Evolutionary conservation across 192 early-diverging fungal species (phyloP).

Genomic region (Podila epicladia): DNA sequence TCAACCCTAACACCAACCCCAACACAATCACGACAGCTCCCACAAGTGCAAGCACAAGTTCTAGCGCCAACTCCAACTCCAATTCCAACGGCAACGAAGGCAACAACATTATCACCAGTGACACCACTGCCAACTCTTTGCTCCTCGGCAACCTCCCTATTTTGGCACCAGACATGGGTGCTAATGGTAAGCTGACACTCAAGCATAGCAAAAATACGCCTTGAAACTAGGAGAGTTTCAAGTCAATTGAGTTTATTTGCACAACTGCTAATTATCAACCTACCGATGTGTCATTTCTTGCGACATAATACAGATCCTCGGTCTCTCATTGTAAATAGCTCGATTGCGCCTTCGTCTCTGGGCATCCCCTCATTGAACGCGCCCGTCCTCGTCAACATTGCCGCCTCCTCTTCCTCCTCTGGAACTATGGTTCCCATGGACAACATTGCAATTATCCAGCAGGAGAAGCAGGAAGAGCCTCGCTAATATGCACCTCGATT

Average conservation of each 20-base stretch:
- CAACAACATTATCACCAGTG: background rate
- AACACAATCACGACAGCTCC: background rate
- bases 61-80: background rate
- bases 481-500: too few relatives aligned
- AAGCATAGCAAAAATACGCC: too few relatives aligned
- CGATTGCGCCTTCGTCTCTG: conserved; percentile 1
- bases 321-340: conserved; percentile 31
- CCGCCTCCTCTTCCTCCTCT: background rate
- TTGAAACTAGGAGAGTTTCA: too few relatives aligned
- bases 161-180: background rate
- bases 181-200: background rate
- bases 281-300: background rate
- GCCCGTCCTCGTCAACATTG: background rate
- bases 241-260: too few relatives aligned
- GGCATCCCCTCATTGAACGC: conserved; percentile 1
- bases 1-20: background rate
- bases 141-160: background rate
- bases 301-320: conserved; percentile 2
- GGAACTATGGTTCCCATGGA: background rate
- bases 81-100: background rate
- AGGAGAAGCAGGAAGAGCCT: too few relatives aligned
- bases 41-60: background rate
- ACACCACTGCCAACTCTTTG: background rate
- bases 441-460: too few relatives aligned
- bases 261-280: too few relatives aligned